These are phyloP conservation scores for Colletotrichum sojae DNA, from an alignment of 2,329 filamentous ascomycete genomes.

Conservation along the genomic window DNA sequence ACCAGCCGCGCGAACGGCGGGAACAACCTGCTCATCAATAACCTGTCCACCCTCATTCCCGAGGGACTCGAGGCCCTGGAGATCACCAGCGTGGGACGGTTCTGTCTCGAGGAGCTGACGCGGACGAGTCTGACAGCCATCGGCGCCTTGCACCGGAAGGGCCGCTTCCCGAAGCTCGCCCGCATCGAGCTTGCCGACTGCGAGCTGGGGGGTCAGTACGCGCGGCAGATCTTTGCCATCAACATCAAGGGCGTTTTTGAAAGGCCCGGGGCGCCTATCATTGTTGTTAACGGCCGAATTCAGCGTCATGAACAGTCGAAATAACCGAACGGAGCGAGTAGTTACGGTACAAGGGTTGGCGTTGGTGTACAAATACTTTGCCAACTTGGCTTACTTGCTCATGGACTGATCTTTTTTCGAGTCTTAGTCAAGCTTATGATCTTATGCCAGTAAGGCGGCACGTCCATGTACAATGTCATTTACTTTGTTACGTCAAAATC, in stretches of 20 bases:
- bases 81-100: not conserved
- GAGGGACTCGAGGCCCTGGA: conserved; percentile 1
- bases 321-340: not conserved
- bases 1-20: no score
- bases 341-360: no score
- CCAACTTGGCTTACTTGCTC: no score
- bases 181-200: not conserved
- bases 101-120: not conserved
- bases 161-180: not conserved
- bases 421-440: no score
- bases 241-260: not conserved
- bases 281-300: not conserved
- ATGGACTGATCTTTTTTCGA: no score
- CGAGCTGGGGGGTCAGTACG: not conserved
- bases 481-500: no score
- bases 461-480: no score
- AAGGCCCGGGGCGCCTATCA: not conserved
- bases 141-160: not conserved
- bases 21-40: not conserved
- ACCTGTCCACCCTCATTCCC: not conserved
- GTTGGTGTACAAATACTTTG: no score
- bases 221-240: not conserved
- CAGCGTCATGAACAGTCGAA: not conserved
- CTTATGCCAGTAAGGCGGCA: no score
- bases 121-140: not conserved